Base-by-base conservation (phyloP, 139 green algal species). In the Coccomyxa sp. region DNA sequence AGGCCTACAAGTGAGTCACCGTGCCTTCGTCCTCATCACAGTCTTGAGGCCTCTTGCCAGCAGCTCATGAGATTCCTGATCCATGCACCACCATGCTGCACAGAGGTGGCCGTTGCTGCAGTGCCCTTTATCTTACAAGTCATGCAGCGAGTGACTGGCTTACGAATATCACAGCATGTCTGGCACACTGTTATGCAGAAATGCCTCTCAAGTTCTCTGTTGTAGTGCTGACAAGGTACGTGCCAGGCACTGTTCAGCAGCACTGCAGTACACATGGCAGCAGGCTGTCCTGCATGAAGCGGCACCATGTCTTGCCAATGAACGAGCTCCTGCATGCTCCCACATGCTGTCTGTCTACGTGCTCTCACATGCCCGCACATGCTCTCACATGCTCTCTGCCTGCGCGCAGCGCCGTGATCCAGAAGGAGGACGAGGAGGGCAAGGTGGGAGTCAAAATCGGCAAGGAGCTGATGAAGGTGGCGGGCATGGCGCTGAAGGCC, bases 371-470 rank as follows among this genome's bases (percentile, higher is more conserved):
- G n/a, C n/a, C n/a, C n/a, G n/a, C n/a, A n/a, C n/a, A n/a, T n/a
- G n/a, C n/a, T n/a, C n/a, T n/a, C n/a, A 58, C 16, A 58, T 58
- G 44, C 16, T 58, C 14, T 58, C 44, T 58, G 44, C 44, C 44
- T 70, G 58, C 31, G 58, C 5, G 64, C 64, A 77, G 41, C 72
- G 78, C 55, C 64, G 78, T 86, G 38, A 81, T 81, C 58, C 82
- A 86, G 76, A 29, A 54, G 35, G 71, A 75, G n/a, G 82, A 86
- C 39, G 39, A 73, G 18, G 79, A 86, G 12, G 78, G 71, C 2
- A 58, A 70, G 22, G 12, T 87, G n/a, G 79, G 80, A 14, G 68
- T 87, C 27, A 78, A 85, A 54, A 68, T 85, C 35, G 76, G 64
- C 0, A 82, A 82, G 39, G 69, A 82, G n/a, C 44, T 87, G 64